Conservation (phyloP, 208 protist genomes). For the Histomonas meleagridis region DNA sequence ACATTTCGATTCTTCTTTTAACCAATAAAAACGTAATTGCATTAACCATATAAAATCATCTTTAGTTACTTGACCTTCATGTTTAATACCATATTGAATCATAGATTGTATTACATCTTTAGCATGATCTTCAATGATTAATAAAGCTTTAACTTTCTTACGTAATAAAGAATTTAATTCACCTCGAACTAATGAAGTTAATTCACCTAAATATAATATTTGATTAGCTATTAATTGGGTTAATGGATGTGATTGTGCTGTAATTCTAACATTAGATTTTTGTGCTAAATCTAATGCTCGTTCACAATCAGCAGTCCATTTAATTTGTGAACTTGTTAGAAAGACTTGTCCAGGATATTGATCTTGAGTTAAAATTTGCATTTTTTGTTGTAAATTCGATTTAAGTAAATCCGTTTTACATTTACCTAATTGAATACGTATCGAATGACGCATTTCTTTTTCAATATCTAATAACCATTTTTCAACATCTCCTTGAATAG, state of each 20-base stretch:
- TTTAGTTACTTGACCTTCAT: conserved; percentile 61
- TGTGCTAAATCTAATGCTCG: conserved; percentile 65
- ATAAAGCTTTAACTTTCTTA: conserved; percentile 77
- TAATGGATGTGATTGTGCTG: conserved; percentile 57
- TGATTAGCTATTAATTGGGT: conserved; percentile 48
- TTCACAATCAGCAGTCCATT: conserved; percentile 76
- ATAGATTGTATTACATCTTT: conserved; percentile 84
- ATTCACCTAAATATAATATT: conserved; percentile 45
- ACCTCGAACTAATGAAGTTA: conserved; percentile 77
- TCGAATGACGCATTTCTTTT: conserved; percentile 73
- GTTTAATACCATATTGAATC: conserved; percentile 51
- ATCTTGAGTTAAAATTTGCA: conserved; percentile 39
- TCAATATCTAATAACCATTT: conserved; percentile 85
- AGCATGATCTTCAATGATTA: conserved; percentile 94
- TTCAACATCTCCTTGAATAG: conserved; percentile 69
- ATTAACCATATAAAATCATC: conserved; percentile 83
- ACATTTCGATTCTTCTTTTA: conserved; percentile 62
- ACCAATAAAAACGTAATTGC: conserved; percentile 84
- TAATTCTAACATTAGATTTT: conserved; percentile 59
- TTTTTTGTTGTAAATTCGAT: conserved; percentile 62
- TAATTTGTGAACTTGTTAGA: conserved; percentile 77
- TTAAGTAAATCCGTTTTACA: conserved; percentile 65
- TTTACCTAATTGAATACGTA: conserved; percentile 50
- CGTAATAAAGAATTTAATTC: conserved; percentile 72
- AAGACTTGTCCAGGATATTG: conserved; percentile 52